phyloP scores from a whole-genome alignment of 345 rosid genomes.

The Acer saccharum region DNA sequence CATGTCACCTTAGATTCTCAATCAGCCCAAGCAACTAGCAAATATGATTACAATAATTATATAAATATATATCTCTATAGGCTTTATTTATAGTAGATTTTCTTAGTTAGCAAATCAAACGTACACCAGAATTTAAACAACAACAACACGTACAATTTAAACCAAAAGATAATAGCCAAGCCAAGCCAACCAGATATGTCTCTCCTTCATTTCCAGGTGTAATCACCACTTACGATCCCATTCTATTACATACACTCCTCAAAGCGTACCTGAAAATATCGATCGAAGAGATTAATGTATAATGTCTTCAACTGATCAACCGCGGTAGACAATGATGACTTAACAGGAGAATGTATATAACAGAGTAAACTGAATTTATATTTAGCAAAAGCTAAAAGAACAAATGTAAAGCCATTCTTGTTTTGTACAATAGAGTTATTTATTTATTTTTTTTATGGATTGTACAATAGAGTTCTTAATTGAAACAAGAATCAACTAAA shows the following conservation, averaged over 20 bases:
- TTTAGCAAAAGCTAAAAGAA: background rate
- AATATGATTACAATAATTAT: slow-evolving; percentile 19
- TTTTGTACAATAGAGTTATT: background rate
- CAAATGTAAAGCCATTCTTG: background rate
- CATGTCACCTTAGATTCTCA: slow-evolving; percentile 17
- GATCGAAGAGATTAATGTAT: background rate
- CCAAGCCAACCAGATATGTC: slow-evolving; percentile 38
- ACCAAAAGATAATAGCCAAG: background rate
- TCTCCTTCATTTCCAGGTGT: slow-evolving; percentile 91
- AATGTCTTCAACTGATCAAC: background rate
- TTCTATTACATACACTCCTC: slow-evolving; percentile 49
- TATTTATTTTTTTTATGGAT: no score
- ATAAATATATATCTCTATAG: slow-evolving; percentile 22
- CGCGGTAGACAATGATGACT: background rate
- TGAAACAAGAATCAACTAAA: background rate
- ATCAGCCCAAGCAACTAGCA: slow-evolving; percentile 5
- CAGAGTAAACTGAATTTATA: background rate
- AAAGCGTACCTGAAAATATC: slow-evolving; percentile 43
- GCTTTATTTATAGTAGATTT: background rate
- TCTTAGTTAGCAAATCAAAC: background rate
- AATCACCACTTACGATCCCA: slow-evolving; percentile 67
- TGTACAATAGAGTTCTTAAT: no score
- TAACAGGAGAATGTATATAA: background rate
- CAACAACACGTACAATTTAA: background rate
- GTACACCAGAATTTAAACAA: background rate